phyloP scores from a whole-genome alignment of 2,329 filamentous ascomycete species.

The Phoma sp. region DNA sequence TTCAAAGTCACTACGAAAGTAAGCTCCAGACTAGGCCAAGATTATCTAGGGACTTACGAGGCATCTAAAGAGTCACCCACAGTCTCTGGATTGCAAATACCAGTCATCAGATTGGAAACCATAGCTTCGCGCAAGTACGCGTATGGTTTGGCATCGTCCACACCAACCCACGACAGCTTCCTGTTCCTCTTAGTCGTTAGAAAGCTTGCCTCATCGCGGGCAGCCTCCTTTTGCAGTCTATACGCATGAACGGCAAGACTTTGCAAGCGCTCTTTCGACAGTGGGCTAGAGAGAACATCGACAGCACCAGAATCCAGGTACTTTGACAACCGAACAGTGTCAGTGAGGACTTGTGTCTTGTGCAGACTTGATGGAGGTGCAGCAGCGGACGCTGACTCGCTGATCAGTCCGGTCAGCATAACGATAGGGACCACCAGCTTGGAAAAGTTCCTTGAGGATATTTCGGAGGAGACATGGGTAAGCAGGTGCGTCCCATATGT shows the following conservation, averaged over 20 bases:
- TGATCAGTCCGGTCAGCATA: constrained; percentile 47
- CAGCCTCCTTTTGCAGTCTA: constrained; percentile 76
- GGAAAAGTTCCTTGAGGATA: constrained; percentile 48
- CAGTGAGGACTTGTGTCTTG: constrained; percentile 49
- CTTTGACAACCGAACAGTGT: constrained; percentile 65
- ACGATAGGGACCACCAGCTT: constrained; percentile 50
- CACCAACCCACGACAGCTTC: constrained; percentile 90
- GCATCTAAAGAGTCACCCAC: constrained; percentile 66
- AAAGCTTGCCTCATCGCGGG: constrained; percentile 73
- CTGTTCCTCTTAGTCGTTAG: constrained; percentile 74
- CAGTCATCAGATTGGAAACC: constrained; percentile 88
- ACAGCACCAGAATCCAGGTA: constrained; percentile 86
- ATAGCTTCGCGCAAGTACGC: constrained; percentile 90
- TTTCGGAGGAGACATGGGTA: constrained; percentile 50
- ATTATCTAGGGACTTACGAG: constrained; percentile 54
- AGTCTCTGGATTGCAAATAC: constrained; percentile 77
- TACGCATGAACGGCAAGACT: constrained; percentile 84
- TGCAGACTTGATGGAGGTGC: constrained; percentile 43
- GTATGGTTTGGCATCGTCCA: constrained; percentile 84
- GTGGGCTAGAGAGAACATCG: constrained; percentile 82
- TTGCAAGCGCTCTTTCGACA: constrained; percentile 75
- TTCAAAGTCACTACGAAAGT: constrained; percentile 62
- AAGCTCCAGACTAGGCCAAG: constrained; percentile 18
- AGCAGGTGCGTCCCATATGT: constrained; percentile 53
- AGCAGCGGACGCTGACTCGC: constrained; percentile 36